Percentiles rank a stretch among this genome's conserved stretches.
Conservation (phyloP, 176 grass and related monocot genomes). For the Thinopyrum elongatum region DNA sequence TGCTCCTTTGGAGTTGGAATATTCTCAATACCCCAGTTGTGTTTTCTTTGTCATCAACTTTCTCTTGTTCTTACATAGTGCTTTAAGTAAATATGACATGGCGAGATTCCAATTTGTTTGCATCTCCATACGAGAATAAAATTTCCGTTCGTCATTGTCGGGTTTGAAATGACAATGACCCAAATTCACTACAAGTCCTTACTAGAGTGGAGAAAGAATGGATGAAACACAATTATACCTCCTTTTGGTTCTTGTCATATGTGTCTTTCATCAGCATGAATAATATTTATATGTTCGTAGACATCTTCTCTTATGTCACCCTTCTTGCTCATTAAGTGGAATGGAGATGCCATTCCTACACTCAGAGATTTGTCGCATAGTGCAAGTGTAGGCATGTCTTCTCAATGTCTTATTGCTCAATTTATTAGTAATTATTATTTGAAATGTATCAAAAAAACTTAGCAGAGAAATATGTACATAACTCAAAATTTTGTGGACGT, state of each 20-base stretch:
- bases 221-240: neutral
- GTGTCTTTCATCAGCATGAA: neutral
- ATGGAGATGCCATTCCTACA: conserved; percentile 11
- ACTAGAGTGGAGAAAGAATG: neutral
- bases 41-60: neutral
- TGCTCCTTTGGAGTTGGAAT: neutral
- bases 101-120: conserved; percentile 29
- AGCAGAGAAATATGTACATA: neutral
- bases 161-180: conserved; percentile 36
- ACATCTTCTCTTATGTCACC: neutral
- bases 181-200: neutral
- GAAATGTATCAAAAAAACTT: neutral
- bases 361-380: conserved; percentile 4
- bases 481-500: too few species aligned
- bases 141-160: conserved; percentile 4
- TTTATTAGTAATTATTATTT: neutral
- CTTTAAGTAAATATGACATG: neutral
- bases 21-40: neutral
- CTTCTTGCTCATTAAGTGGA: neutral
- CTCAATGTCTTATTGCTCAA: neutral
- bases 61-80: neutral
- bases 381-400: conserved; percentile 20
- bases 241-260: neutral
- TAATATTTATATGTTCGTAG: conserved; percentile 13
- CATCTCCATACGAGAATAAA: conserved; percentile 26